Evolutionary conservation across 1,284 basidiomycete species (phyloP), one percentile per base, ranked within the genome.

Genomic region (Cryptococcus sp.): DNA sequence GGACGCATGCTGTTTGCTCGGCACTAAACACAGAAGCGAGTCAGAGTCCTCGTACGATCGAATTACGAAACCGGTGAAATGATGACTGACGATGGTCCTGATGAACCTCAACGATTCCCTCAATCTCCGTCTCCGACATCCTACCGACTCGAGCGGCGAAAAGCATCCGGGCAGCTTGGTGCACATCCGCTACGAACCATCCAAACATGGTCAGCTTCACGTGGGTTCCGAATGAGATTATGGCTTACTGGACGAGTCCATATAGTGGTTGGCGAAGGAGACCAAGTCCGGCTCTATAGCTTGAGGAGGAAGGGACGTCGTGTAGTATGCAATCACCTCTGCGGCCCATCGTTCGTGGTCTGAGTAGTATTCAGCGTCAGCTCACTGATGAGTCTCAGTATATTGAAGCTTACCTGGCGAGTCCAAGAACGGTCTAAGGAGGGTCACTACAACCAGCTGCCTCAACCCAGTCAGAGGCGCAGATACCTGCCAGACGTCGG

Each of bases 301-400:
- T 8, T 80, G 78, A 22, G 84, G 80, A 0, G 84, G 82, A 27
- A 95, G 78, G 1, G 87, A 86, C 0, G 86, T 83, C 0, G 87
- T 82, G 75, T 91, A 93, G 75, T 89, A 93, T 0, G 87, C 83
- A 60, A 88, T 86, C 15, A 90, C 84, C 3, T 87, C 85, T 54
- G 84, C 87, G 4, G 87, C 86, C 41, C 81, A 81, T 47, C 87
- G 83, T 50, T 86, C 83, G 6, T 84, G 80, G 40, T 88, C 91
- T 90, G 67, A 5, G 65, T 47, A 46, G 53, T 38, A 23, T 69
- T 58, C 47, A 57, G 50, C 53, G n/a, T 48, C 5, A 38, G 2
- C 2, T 2, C 22, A n/a, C 15, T 41, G 55, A 47, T 39, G 20
- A 16, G 25, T 58, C 45, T 7, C 20, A 52, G 19, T 31, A n/a